These are phyloP conservation scores for Pulicaria dysenterica DNA, from an alignment of 129 eudicot species.

Conservation along the genomic window DNA sequence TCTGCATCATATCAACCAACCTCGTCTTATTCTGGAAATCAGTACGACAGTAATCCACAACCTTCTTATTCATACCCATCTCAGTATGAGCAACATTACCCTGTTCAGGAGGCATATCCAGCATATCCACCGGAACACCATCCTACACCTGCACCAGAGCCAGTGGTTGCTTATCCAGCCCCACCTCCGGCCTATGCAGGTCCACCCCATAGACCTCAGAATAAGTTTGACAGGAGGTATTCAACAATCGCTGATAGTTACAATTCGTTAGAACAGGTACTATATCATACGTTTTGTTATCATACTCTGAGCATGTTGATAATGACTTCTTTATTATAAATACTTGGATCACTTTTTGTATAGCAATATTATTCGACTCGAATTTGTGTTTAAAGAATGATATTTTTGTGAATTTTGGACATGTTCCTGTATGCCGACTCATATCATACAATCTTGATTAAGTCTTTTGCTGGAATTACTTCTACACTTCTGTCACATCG, in stretches of 20 bases:
- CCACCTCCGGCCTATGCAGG: constrained; percentile 40
- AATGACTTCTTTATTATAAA: neutral
- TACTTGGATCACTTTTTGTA: constrained; percentile 13
- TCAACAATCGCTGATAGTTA: constrained; percentile 90
- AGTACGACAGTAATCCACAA: constrained; percentile 35
- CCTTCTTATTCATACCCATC: constrained; percentile 33
- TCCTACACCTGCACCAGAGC: constrained; percentile 50
- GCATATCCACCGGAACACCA: constrained; percentile 40
- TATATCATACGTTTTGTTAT: neutral
- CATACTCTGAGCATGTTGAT: constrained; percentile 17
- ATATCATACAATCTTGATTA: neutral
- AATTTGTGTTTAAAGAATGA: neutral
- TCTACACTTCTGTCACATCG: neutral
- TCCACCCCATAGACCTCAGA: constrained; percentile 50
- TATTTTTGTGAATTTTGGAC: constrained; percentile 12
- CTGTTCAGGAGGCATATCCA: constrained; percentile 56
- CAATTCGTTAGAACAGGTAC: constrained; percentile 87
- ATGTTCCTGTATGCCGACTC: neutral
- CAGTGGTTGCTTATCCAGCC: constrained; percentile 40
- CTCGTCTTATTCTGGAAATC: constrained; percentile 51
- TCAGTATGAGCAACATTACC: constrained; percentile 46
- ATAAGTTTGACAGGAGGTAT: constrained; percentile 70
- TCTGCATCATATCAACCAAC: constrained; percentile 44
- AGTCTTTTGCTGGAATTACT: neutral
- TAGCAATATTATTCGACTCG: neutral